These are phyloP conservation scores for Brassica carinata DNA, from an alignment of 345 rosid species.

Conservation along the genomic window DNA sequence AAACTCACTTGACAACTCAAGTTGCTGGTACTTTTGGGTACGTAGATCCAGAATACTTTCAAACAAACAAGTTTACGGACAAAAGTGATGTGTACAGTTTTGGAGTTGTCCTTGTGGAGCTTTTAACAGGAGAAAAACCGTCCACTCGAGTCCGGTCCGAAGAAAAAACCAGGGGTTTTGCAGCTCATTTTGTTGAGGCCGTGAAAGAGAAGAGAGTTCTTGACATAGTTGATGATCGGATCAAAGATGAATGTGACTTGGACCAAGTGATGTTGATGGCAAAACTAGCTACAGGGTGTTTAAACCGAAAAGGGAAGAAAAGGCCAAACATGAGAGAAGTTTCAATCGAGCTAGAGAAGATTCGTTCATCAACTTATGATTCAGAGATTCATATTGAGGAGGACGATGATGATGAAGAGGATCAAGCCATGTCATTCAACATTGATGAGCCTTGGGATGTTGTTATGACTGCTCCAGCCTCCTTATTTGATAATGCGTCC, in stretches of 20 bases:
- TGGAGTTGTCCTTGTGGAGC: constrained; percentile 50
- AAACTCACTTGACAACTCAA: constrained; percentile 29
- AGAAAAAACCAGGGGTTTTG: constrained; percentile 32
- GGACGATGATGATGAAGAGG: constrained; percentile 8
- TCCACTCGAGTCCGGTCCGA: constrained; percentile 31
- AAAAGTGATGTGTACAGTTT: constrained; percentile 60
- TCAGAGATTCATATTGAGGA: constrained; percentile 11
- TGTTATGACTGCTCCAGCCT: not conserved
- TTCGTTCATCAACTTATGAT: constrained; percentile 12
- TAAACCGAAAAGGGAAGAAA: constrained; percentile 37
- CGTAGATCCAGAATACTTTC: constrained; percentile 47
- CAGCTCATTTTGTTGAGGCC: constrained; percentile 33
- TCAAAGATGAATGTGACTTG: not conserved
- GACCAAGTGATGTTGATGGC: constrained; percentile 40
- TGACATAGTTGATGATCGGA: constrained; percentile 37
- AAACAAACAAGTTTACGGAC: constrained; percentile 33
- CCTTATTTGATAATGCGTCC: not conserved
- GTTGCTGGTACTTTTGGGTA: constrained; percentile 52
- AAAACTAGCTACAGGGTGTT: constrained; percentile 38
- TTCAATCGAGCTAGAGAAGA: constrained; percentile 32
- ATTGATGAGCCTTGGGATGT: constrained; percentile 20
- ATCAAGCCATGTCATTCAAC: not conserved
- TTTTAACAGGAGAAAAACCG: constrained; percentile 43
- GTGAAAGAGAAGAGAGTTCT: constrained; percentile 29
- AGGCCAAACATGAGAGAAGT: constrained; percentile 52